Base-by-base conservation (phyloP, 495 filamentous ascomycete genomes). In the Astrothelium subdiscretum region DNA sequence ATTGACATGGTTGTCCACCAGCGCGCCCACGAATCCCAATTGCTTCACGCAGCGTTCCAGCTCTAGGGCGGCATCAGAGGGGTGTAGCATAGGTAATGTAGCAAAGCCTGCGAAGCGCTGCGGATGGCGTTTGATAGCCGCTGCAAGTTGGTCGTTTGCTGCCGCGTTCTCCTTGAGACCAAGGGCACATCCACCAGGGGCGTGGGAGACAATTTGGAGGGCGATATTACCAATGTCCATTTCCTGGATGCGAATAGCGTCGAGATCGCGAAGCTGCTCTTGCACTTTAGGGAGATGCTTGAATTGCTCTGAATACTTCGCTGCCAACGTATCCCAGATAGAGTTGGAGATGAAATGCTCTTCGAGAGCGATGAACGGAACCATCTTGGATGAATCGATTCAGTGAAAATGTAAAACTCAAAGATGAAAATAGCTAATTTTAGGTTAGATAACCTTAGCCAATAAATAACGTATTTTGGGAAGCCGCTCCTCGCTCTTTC, bases 181-280 rank as follows among this genome's bases (percentile, higher is more conserved):
- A 0, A 76, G 69, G 4, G 65, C 38, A n/a, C 65, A 59, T 31
- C 72, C 68, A 22, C 72, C 67, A 1, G 80, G 78, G 0, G 73
- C 70, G 63, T 85, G 83, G 5, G 79, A 83, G 61, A 86, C 70
- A 18, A 86, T 71, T 68, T 85, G 83, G n/a, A 81, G 60, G 0
- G 78, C 72, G n/a, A 85, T 65, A 15, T 75, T 69, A 5, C 77
- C 77, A 2, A 71, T 67, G 48, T 81, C 76, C 76, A 87, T 80
- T 62, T 81, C 77, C 27, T 68, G 58, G 35, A 85, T 70, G 6
- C 83, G 81, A 29, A 73, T 59, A 4, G 71, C 52, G 27, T 69
- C 74, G 35, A 81, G 69, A 51, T 74, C 68, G 42, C 67, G 58
- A 2, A 83, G 72, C 61, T 74, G 59, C 22, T 69, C 67, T 75